Percentiles rank a stretch among this genome's conserved stretches.
Conservation (phyloP, 169 alveolate genomes). For the Plasmodium fragile region DNA sequence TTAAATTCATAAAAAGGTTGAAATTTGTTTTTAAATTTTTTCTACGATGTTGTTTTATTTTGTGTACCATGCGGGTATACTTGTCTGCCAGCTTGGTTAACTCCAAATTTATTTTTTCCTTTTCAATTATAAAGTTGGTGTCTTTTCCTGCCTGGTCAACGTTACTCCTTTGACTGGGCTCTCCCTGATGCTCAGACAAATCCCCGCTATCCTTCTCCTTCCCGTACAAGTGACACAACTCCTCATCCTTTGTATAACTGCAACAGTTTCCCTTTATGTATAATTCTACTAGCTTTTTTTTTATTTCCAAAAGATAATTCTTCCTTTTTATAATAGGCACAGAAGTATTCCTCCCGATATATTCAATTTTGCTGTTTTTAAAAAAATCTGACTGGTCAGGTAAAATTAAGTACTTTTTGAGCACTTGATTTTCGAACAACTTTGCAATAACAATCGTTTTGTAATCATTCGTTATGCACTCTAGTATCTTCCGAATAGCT, state of each 20-base stretch:
- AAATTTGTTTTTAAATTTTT: slow-evolving; percentile 49
- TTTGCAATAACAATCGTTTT: slow-evolving; percentile 44
- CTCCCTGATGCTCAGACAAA: neutral
- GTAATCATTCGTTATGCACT: slow-evolving; percentile 24
- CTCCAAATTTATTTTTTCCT: slow-evolving; percentile 32
- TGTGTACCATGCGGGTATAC: slow-evolving; percentile 17
- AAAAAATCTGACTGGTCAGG: slow-evolving; percentile 13
- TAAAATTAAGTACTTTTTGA: slow-evolving; percentile 40
- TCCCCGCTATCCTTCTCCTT: neutral
- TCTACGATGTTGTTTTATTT: slow-evolving; percentile 27
- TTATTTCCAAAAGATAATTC: slow-evolving; percentile 7
- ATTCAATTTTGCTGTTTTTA: slow-evolving; percentile 30
- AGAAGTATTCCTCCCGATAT: slow-evolving; percentile 30
- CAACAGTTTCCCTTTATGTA: slow-evolving; percentile 61
- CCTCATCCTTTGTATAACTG: slow-evolving; percentile 45
- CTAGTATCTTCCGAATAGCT: slow-evolving; percentile 40
- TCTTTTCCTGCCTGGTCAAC: neutral
- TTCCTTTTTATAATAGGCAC: slow-evolving; percentile 30
- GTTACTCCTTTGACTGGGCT: neutral
- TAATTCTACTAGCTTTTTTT: slow-evolving; percentile 20
- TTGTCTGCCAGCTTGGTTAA: slow-evolving; percentile 21
- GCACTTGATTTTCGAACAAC: slow-evolving; percentile 28
- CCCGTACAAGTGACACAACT: neutral
- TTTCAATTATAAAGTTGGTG: slow-evolving; percentile 43
- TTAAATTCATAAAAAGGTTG: slow-evolving; percentile 55